Evolutionary conservation across 2,329 filamentous ascomycete genomes (phyloP), one percentile per base, ranked within the genome.

Genomic region (Venturia effusa): DNA sequence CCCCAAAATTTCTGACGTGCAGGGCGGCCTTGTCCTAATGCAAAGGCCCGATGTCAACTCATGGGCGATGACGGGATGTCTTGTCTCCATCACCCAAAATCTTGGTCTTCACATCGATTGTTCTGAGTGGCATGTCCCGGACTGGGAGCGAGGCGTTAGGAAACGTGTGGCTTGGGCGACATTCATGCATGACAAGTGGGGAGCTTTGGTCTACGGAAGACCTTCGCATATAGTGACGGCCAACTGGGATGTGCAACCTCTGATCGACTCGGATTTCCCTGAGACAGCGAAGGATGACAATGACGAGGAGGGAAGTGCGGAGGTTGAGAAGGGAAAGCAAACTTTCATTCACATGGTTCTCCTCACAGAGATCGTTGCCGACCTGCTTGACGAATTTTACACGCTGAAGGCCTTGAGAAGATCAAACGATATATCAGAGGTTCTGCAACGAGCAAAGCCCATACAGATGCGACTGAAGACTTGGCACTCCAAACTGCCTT

Each of bases 151-250:
- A 63, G 82, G 84, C 0, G 74, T 88, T n/a, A 76, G 86, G 17
- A 83, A 83, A 68, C 76, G 86, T 13, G 73, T 88, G 0, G 84
- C 83, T 0, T 88, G 86, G 85, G 84, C 81, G 2, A 71, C 87
- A 0, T 88, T 81, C 67, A 84, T 86, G 78, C 85, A 88, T 69
- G 85, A 88, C 67, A 84, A 82, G n/a, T 63, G 61, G 61, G 80
- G 81, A 2, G 79, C 81, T 2, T 75, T 84, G 51, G 79, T 83
- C 34, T 80, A 83, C 67, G 84, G 84, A 8, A 77, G 83, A 32
- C 83, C 82, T 13, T 81, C 80, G 30, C 79, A 84, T 62, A 81
- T 86, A 30, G 75, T 75, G 6, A 71, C 76, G 3, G 76, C 76
- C 10, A 82, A 85, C 68, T 87, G 84, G 84, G 80, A 80, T 32